Percentiles rank a stretch among this genome's conserved stretches.
These are phyloP conservation scores for Tulasnella sp. DNA, from an alignment of 768 basidiomycete species.

Conservation along the genomic window DNA sequence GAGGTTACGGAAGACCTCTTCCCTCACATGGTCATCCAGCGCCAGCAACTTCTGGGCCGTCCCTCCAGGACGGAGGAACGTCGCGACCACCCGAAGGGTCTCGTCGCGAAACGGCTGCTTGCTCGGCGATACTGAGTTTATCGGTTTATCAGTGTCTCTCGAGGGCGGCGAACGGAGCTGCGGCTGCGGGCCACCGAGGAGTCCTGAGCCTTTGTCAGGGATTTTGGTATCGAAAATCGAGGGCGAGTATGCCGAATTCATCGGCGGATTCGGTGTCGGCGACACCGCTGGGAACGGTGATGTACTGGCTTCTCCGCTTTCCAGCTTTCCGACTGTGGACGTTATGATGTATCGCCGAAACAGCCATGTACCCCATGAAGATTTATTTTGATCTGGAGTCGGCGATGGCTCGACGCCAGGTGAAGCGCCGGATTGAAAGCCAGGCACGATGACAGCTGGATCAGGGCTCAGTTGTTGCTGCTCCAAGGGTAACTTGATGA, in stretches of 20 bases:
- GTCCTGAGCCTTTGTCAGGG: too few relatives aligned
- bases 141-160: neutral
- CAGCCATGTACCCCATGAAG: neutral
- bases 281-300: too few relatives aligned
- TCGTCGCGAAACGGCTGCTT: slow-evolving; percentile 24
- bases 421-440: neutral
- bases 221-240: too few relatives aligned
- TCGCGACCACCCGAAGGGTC: slow-evolving; percentile 22
- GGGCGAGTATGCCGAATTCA: too few relatives aligned
- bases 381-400: neutral
- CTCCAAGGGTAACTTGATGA: slow-evolving; percentile 23
- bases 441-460: neutral
- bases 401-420: neutral
- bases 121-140: neutral
- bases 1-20: slow-evolving; percentile 25
- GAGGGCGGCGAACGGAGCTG: too few relatives aligned
- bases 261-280: too few relatives aligned
- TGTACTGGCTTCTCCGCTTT: too few relatives aligned
- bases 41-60: slow-evolving; percentile 19
- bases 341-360: too few relatives aligned
- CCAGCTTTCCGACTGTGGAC: too few relatives aligned
- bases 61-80: slow-evolving; percentile 21
- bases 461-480: neutral
- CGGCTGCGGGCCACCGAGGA: too few relatives aligned
- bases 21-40: slow-evolving; percentile 23